Conservation (phyloP, 805 yeast genomes). For the Pichia phayaonensis region DNA sequence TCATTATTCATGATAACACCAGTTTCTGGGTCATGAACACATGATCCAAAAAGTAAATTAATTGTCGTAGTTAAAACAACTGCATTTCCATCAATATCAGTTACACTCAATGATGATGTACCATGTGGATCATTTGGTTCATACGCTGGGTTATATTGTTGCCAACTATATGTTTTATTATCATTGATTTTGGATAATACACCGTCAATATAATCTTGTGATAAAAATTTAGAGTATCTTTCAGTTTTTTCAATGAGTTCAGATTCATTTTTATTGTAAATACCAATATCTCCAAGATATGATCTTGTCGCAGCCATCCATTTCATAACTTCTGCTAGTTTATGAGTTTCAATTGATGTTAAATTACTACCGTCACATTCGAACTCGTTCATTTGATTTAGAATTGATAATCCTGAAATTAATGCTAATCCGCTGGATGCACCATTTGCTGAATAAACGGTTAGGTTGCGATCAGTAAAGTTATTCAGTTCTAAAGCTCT, state of each 20-base stretch:
- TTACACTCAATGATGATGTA: constrained; percentile 77
- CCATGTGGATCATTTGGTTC: constrained; percentile 81
- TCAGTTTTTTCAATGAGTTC: constrained; percentile 24
- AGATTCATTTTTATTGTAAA: constrained; percentile 20
- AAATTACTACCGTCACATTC: constrained; percentile 33
- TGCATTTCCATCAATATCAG: constrained; percentile 69
- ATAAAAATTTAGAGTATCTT: constrained; percentile 38
- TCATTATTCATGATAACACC: constrained; percentile 82
- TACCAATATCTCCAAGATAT: constrained; percentile 64
- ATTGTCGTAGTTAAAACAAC: constrained; percentile 86
- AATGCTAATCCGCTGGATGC: constrained; percentile 82
- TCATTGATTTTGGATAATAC: constrained; percentile 48
- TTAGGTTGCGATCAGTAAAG: constrained; percentile 21
- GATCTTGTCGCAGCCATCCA: constrained; percentile 87
- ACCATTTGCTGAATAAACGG: constrained; percentile 55
- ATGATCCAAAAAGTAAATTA: constrained; percentile 74
- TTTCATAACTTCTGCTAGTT: constrained; percentile 80
- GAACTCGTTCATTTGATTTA: constrained; percentile 32
- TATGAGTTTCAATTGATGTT: constrained; percentile 46
- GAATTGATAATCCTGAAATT: constrained; percentile 62
- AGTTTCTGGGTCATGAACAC: constrained; percentile 71
- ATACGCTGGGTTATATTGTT: constrained; percentile 70
- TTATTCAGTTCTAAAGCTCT: constrained; percentile 35
- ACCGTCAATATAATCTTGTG: constrained; percentile 49
- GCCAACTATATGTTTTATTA: constrained; percentile 54